Base-by-base conservation (phyloP, 371 early-diverging fungal species). In the Thermomucor indicae-seudaticae region DNA sequence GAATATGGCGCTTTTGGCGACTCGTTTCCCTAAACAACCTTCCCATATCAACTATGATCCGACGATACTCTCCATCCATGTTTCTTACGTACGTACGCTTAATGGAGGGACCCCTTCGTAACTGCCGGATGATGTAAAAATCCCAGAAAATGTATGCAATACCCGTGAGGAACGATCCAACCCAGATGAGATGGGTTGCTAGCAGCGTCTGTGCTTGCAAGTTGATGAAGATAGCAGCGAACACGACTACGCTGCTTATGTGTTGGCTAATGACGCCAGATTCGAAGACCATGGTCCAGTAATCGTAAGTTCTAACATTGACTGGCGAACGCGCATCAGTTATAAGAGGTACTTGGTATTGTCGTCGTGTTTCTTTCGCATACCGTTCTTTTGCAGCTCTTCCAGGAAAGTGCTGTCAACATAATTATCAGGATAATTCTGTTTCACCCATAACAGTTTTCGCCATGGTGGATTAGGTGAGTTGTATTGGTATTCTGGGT, bases 351-450 rank as follows among this genome's bases (percentile, higher is more conserved):
- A 34, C n/a, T 34, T 11, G 34, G n/a, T 34, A 34, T n/a, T 32
- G 34, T 8, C 34, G 8, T 32, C 34, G 8, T 24, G 42, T 20
- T 31, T 32, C 19, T 17, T n/a, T 46, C 1, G 7, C 17, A 43
- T 68, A 90, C 90, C 94, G 65, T 97, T 97, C 67, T 88, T 85
- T 57, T 91, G 88, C 58, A 97, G 65, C 56, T 89, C 83, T 51
- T 87, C 85, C 40, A 96, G 67, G 65, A 96, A 94, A 4, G 92
- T 84, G 16, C 74, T 72, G 50, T 94, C 96, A 1, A 94, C 93
- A 67, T 96, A 91, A 64, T 95, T 93, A 67, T 96, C 97, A 0
- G 95, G 53, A 51, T 89, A 95, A 35, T 83, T 85, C 67, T 95
- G 97, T 44, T 85, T 85, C 29, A 92, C 84, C 72, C 92, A 97